phyloP scores from a whole-genome alignment of 1,284 basidiomycete genomes.

The Ganoderma leucocontextum region DNA sequence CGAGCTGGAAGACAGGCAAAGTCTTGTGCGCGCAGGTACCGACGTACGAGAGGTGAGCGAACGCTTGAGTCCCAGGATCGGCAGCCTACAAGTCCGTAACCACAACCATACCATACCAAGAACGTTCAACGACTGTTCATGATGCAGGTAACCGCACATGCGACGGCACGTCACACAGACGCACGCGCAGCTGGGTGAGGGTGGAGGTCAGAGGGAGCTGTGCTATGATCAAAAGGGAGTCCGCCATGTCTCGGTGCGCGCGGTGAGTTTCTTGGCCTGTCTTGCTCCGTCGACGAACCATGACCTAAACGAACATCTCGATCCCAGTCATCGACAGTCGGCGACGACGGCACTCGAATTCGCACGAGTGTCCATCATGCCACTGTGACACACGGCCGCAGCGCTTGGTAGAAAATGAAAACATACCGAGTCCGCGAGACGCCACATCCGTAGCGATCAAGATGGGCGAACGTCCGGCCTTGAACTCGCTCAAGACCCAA shows the following conservation, averaged over 20 bases:
- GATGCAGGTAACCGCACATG: conserved; percentile 35
- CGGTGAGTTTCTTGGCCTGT: conserved; percentile 55
- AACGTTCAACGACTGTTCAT: conserved; percentile 53
- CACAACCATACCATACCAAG: conserved; percentile 55
- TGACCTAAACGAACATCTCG: conserved; percentile 46
- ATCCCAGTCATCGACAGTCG: conserved; percentile 35
- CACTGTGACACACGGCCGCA: conserved; percentile 43
- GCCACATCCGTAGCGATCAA: conserved; percentile 98
- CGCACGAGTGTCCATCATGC: conserved; percentile 29
- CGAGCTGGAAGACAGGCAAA: conserved; percentile 60
- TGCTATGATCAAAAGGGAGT: conserved; percentile 48
- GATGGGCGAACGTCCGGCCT: conserved; percentile 96
- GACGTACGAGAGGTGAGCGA: conserved; percentile 46
- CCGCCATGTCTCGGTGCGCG: conserved; percentile 53
- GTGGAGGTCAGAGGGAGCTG: conserved; percentile 49
- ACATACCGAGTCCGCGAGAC: conserved; percentile 99
- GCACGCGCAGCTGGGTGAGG: conserved; percentile 43
- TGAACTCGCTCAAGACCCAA: conserved; percentile 99
- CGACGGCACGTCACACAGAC: conserved; percentile 32
- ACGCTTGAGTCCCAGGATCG: conserved; percentile 42
- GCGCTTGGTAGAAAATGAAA: conserved; percentile 47
- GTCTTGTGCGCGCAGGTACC: conserved; percentile 53
- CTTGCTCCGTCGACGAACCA: conserved; percentile 60
- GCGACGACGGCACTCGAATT: conserved; percentile 28
- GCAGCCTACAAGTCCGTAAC: conserved; percentile 52